Conservation (phyloP, 1,284 basidiomycete genomes). For the Somion occarium region DNA sequence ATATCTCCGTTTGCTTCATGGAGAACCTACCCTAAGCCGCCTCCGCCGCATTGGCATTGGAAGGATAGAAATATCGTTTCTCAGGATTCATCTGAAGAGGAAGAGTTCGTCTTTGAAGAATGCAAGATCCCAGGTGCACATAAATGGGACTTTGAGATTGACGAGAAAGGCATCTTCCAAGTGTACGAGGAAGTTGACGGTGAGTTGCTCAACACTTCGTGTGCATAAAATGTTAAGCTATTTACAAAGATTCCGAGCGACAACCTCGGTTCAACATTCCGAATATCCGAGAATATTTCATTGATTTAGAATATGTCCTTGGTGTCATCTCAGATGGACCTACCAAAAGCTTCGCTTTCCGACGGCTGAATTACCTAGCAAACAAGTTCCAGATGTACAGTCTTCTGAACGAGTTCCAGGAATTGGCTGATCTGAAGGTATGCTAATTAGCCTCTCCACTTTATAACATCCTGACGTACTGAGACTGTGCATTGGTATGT, state of each 20-base stretch:
- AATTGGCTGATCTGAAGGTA: slow-evolving; percentile 95
- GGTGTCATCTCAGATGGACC: slow-evolving; percentile 90
- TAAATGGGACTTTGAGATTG: slow-evolving; percentile 64
- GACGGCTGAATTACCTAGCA: slow-evolving; percentile 89
- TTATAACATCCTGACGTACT: slow-evolving; percentile 10
- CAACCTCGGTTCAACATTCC: slow-evolving; percentile 79
- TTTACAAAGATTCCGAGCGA: slow-evolving; percentile 27
- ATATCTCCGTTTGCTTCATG: slow-evolving; percentile 51
- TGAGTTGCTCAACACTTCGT: slow-evolving; percentile 15
- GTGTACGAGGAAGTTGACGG: slow-evolving; percentile 55
- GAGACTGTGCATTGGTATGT: neutral
- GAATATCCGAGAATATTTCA: slow-evolving; percentile 89
- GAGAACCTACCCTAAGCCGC: slow-evolving; percentile 88
- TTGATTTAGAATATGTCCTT: slow-evolving; percentile 91
- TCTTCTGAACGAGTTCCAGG: slow-evolving; percentile 91
- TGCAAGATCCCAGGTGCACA: slow-evolving; percentile 68
- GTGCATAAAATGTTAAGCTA: neutral
- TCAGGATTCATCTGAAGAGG: slow-evolving; percentile 40
- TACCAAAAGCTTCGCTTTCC: slow-evolving; percentile 93
- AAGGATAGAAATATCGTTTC: slow-evolving; percentile 49
- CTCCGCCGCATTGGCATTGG: slow-evolving; percentile 93
- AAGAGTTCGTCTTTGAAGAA: slow-evolving; percentile 63
- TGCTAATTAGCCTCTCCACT: slow-evolving; percentile 21
- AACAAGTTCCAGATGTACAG: slow-evolving; percentile 96
- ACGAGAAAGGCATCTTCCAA: slow-evolving; percentile 85